Evolutionary conservation across 306 rosid species (phyloP), one percentile per base, ranked within the genome.

Genomic region (Cercis canadensis): DNA sequence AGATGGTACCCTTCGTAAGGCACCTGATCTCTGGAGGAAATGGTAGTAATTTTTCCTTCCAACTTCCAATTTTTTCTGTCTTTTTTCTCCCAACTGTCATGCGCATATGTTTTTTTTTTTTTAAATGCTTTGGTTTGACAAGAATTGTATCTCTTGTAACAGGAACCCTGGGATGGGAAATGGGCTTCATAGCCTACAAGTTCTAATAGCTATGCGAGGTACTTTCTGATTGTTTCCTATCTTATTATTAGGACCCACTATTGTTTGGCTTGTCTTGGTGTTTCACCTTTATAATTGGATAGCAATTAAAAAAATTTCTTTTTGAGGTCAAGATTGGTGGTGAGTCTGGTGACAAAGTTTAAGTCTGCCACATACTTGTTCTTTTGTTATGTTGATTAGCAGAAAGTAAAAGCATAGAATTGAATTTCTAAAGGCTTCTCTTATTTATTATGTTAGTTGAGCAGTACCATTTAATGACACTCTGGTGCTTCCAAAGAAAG

Each of bases 21-120:
- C 99, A 80, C 99, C 99, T 59, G 99, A 95, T 81, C 82, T 95
- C 54, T 95, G 99, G 99, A 87, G 99, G 86, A 95, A 85, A 89
- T 95, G 99, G 99, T 94, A 82, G 34, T 34, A 62, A 72, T 55
- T 56, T 64, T 71, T 83, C 51, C 76, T 72, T 80, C 34, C 37
- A 21, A 39, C 24, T 45, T 17, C n/a, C 10, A 10, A 56, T 62
- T 36, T 15, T 21, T 70, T 73, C 39, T 24, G 29, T 24, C 29
- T 24, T 24, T 24, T 24, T 24, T 24, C 29, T 24, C 29, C 3
- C 29, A 24, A 24, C 29, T 24, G 29, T 3, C 29, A 24, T 24
- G 29, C 29, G 1, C 3, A 24, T 24, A 24, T 24, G 3, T 24
- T 1, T 24, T 1, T 24, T 1, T 24, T 1, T 24, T 1, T 24